Conservation (phyloP, 441 rosid species). For the Gossypium gossypioides region DNA sequence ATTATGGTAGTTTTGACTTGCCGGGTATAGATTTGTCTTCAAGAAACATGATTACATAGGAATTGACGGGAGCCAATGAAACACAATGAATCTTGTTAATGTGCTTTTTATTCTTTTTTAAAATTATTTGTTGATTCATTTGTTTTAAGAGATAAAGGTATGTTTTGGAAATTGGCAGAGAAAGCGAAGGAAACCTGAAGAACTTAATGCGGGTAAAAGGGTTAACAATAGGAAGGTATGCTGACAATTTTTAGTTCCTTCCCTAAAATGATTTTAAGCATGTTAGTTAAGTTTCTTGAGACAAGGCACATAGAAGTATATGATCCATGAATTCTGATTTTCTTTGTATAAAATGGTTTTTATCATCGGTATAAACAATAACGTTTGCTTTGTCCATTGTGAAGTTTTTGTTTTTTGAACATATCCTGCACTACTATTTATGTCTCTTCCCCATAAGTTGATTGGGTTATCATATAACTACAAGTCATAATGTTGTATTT, state of each 20-base stretch:
- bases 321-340: neutral
- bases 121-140: neutral
- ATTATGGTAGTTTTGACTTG: neutral
- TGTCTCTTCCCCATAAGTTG: neutral
- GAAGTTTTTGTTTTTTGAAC: neutral
- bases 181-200: slow-evolving; percentile 84
- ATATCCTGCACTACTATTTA: neutral
- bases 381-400: neutral
- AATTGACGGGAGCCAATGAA: neutral
- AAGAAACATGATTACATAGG: neutral
- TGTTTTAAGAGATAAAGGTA: slow-evolving; percentile 4
- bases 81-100: neutral
- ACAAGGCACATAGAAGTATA: neutral
- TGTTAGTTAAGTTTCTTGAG: slow-evolving; percentile 3
- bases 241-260: neutral
- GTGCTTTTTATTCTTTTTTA: neutral
- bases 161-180: slow-evolving; percentile 44
- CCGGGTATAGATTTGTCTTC: neutral
- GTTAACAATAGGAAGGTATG: slow-evolving; percentile 59
- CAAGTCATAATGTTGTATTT: neutral
- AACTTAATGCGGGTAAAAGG: slow-evolving; percentile 49
- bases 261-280: neutral
- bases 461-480: neutral
- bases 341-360: neutral
- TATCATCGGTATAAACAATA: neutral